A percentile compares a stretch with the other conserved stretches of the same genome.
phyloP scores from a whole-genome alignment of 169 alveolate genomes.

The Plasmodium malariae region DNA sequence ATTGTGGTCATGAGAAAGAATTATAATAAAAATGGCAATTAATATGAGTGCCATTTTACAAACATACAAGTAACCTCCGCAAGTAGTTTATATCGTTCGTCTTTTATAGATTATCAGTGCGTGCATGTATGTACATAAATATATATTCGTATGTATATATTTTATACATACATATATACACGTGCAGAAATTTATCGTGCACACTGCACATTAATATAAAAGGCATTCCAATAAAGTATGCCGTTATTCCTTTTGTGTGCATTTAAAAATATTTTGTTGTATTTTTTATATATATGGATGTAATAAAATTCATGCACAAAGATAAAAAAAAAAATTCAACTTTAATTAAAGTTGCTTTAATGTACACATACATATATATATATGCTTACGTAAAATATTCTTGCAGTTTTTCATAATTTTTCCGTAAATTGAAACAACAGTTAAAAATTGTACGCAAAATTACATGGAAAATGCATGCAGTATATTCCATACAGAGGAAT shows the following conservation, averaged over 20 bases:
- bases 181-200: not conserved
- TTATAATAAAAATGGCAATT: too few relatives aligned
- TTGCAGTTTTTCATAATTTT: not conserved
- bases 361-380: slow-evolving; percentile 3
- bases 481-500: not conserved
- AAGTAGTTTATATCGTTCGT: too few relatives aligned
- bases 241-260: slow-evolving; percentile 10
- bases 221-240: not conserved
- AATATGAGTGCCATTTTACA: too few relatives aligned
- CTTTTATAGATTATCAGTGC: not conserved
- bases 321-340: slow-evolving; percentile 1
- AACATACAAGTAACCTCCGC: too few relatives aligned
- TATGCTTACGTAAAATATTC: slow-evolving; percentile 7
- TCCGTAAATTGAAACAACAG: not conserved
- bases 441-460: too few relatives aligned
- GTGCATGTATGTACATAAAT: not conserved
- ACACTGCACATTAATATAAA: slow-evolving; percentile 5
- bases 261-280: slow-evolving; percentile 30
- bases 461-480: not conserved
- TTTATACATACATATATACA: not conserved
- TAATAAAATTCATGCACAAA: slow-evolving; percentile 8
- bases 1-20: too few relatives aligned
- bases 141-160: slow-evolving; percentile 5
- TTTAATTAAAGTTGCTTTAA: not conserved
- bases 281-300: slow-evolving; percentile 1